Base-by-base conservation (phyloP, 2,329 filamentous ascomycete species). In the Penicillium paneum region DNA sequence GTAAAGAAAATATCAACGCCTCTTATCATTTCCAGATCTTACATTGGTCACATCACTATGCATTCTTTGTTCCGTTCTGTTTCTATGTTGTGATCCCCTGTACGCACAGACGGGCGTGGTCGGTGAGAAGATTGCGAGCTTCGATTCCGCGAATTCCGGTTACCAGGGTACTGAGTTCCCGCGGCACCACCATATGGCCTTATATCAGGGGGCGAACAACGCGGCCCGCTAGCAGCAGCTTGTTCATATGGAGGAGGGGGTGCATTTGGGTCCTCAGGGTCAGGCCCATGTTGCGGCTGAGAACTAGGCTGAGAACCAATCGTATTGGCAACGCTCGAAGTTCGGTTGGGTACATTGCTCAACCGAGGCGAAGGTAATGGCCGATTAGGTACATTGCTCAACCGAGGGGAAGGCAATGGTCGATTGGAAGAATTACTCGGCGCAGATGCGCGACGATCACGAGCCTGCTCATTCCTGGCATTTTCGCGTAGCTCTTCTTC, bases 401-500 rank as follows among this genome's bases (percentile, higher is more conserved):
- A 54, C 28, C 48, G 56, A 43, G 54, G 53, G 3, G 46, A 44
- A 29, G 56, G 50, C 8, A 40, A 42, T 24, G 61, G 50, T n/a
- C 46, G 36, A 17, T 34, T 54, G 15, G 64, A 55, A 39, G 65
- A 46, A 11, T 58, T 59, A 38, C 56, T 40, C 21, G 65, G 61
- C 19, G 59, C 56, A n/a, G 63, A 64, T 35, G 63, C 49, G 40
- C 56, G 60, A 54, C 49, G 58, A 41, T 54, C 54, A 50, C 38
- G 52, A 24, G 35, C n/a, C 69, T 52, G 52, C 72, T 76, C n/a
- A 83, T 82, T 59, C 43, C 57, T 43, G 15, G 52, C 53, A 29
- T 58, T 61, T 59, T 91, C 84, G 13, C 85, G 82, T 65, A 91
- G 86, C 60, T 97, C 91, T 71, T 97, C 93, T 69, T 97, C 94